These are phyloP conservation scores for Lizonia empirigonia DNA, from an alignment of 2,329 filamentous ascomycete species.

Conservation along the genomic window DNA sequence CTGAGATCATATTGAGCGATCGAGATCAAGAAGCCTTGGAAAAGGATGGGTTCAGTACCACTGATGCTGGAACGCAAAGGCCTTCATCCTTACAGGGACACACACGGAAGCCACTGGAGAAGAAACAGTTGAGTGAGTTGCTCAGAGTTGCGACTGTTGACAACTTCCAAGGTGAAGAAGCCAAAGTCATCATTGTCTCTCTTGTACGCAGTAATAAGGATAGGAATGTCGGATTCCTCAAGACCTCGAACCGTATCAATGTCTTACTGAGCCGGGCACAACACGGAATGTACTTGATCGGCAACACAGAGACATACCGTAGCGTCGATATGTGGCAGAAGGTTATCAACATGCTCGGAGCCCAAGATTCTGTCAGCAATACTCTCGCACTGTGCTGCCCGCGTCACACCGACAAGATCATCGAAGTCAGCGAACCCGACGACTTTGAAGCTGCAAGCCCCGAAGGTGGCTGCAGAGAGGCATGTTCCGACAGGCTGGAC, in stretches of 20 bases:
- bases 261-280: conserved; percentile 70
- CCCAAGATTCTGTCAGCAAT: conserved; percentile 21
- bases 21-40: conserved; percentile 63
- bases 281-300: conserved; percentile 74
- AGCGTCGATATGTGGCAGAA: conserved; percentile 67
- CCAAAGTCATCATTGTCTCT: conserved; percentile 71
- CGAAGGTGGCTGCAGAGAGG: conserved; percentile 39
- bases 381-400: conserved; percentile 36
- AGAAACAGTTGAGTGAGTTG: conserved; percentile 29
- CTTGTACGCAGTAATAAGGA: conserved; percentile 71
- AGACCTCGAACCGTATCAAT: conserved; percentile 70
- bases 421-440: conserved; percentile 33
- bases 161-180: conserved; percentile 80
- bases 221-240: conserved; percentile 67
- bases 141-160: conserved; percentile 66
- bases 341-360: conserved; percentile 60
- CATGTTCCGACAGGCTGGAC: conserved; percentile 29
- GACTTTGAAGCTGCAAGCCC: conserved; percentile 38
- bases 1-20: conserved; percentile 69
- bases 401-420: conserved; percentile 31
- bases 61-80: neutral
- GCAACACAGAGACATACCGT: conserved; percentile 64
- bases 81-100: conserved; percentile 1
- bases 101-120: conserved; percentile 25
- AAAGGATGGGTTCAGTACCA: conserved; percentile 28